Base-by-base conservation (phyloP, 1,284 basidiomycete species). In the Cutaneotrichosporon cavernicola region DNA sequence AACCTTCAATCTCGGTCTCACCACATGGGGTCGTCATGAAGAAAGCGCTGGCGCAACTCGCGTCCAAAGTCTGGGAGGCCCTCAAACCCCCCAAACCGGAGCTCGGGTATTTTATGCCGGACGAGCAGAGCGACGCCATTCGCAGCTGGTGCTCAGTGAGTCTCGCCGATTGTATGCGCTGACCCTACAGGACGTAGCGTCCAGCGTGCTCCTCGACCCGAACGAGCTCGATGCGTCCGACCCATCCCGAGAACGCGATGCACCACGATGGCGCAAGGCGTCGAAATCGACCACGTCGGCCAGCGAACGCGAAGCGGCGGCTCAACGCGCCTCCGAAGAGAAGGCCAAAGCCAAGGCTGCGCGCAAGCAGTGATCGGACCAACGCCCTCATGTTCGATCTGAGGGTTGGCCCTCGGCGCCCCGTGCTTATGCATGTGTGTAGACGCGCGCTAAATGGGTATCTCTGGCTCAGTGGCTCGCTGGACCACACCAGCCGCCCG, bases 41-140 rank as follows among this genome's bases (percentile, higher is more conserved):
- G 51, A 53, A 30, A 4, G 5, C 30, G 30, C 30, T 53, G 51
- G 51, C 51, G 51, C 51, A 53, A 53, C 31, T 53, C 7, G 51
- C 51, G 51, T 31, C 51, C 51, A 53, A 53, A 34, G 51, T 53
- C 51, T 53, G 51, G 51, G 51, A 53, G 51, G 16, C 51, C 9
- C 8, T 53, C 31, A 53, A 53, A 16, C 51, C 51, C 5, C 51
- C 51, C 30, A 30, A 53, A 9, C 31, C 31, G 13, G 51, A 53
- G 51, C 30, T 32, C 51, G 51, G 51, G 16, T 53, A 53, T 18
- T 53, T 34, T 32, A 5, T 53, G 31, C 51, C 51, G 4, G 51
- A 53, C 31, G 51, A 53, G 30, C 51, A 53, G 18, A 53, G 51
- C 31, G 51, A 53, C 30, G 51, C 51, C 30, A 53, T 53, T 32